phyloP scores from a whole-genome alignment of 208 protist species.

The Strigomonas culicis region DNA sequence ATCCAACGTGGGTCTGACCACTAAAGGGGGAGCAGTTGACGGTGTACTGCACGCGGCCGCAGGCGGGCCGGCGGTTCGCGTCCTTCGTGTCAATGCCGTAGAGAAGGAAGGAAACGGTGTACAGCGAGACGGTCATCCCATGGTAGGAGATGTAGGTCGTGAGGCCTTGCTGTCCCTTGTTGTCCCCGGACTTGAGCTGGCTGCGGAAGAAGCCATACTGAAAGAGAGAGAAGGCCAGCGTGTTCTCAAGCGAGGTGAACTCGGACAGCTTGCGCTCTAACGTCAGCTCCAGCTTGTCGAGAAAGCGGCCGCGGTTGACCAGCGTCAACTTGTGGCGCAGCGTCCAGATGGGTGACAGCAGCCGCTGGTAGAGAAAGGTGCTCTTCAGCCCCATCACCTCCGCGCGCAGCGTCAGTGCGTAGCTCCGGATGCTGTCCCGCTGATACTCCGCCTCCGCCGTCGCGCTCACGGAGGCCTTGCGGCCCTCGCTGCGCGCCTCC shows the following conservation, averaged over 20 bases:
- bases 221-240: constrained; percentile 44
- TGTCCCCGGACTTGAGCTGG: constrained; percentile 18
- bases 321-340: constrained; percentile 45
- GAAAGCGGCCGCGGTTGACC: constrained; percentile 29
- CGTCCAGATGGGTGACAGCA: constrained; percentile 57
- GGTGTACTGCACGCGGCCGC: constrained; percentile 50
- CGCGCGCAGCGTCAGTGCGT: constrained; percentile 29
- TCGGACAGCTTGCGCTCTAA: constrained; percentile 56
- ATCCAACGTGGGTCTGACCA: constrained; percentile 42
- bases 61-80: constrained; percentile 21
- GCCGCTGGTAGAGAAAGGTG: constrained; percentile 27
- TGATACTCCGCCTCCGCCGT: constrained; percentile 32
- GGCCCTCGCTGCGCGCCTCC: constrained; percentile 23
- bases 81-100: constrained; percentile 32
- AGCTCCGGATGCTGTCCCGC: constrained; percentile 33
- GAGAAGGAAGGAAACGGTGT: constrained; percentile 26
- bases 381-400: constrained; percentile 44
- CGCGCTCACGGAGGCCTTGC: constrained; percentile 20
- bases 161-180: constrained; percentile 33
- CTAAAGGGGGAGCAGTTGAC: constrained; percentile 38
- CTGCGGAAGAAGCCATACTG: constrained; percentile 58
- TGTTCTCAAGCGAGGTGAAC: constrained; percentile 55
- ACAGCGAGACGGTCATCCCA: constrained; percentile 32
- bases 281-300: constrained; percentile 56
- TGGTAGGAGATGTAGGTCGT: constrained; percentile 45